Base-by-base conservation (phyloP, 306 rosid species). In the Quercus gilva region DNA sequence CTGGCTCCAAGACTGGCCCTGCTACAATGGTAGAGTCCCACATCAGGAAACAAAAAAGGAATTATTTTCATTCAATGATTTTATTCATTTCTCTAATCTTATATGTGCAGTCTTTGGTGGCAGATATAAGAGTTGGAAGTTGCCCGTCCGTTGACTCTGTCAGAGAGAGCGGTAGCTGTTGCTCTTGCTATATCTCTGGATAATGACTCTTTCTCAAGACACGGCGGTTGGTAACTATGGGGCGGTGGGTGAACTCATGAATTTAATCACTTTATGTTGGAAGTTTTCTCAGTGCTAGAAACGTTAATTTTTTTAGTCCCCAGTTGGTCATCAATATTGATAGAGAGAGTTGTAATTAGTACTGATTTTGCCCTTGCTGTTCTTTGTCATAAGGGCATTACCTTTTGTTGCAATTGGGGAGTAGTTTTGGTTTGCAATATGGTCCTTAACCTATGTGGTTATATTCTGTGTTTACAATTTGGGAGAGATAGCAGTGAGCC, bases 1-100 rank as follows among this genome's bases (percentile, higher is more conserved):
- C 92, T 17, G 59, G 77, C 86, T 89, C 88, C 69, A 95, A 84
- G 80, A 85, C 64, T 29, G 94, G 97, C 60, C 85, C 82, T 80
- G 92, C 99, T 77, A 49, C 33, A 78, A 84, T 35, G 86, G 98
- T 25, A 25, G 25, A 25, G 25, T 25, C 1, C 25, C 25, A 25
- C 25, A 25, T 25, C 25, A 25, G 25, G 25, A 25, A 25, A 25
- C 25, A 25, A 25, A 25, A 25, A 25, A 25, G 25, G 25, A 25
- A 25, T 25, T 25, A 25, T 25, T 25, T 25, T 25, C 25, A 1
- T 25, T 25, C n/a, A n/a, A 25, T 25, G 25, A 25, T 25, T 25
- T 25, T 25, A 25, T 25, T 25, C 1, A 25, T 25, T 25, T 25
- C 25, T 25, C 25, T 25, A 25, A 25, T 25, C 25, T 25, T 25